These are phyloP conservation scores for Exutisphaerella laricina DNA, from an alignment of 2,329 filamentous ascomycete species.

Conservation along the genomic window DNA sequence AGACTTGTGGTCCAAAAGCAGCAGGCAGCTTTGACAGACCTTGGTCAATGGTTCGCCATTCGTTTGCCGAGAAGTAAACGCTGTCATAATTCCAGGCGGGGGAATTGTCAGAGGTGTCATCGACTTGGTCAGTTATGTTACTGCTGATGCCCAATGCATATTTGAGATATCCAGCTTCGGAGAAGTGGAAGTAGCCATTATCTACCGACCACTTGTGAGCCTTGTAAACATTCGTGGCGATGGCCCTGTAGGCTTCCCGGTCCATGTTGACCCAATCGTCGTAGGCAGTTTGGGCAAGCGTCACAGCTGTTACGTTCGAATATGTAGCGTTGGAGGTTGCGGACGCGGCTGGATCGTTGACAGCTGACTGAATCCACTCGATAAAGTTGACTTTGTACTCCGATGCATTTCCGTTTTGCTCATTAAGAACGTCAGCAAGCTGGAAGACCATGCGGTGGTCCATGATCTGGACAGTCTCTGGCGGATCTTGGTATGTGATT, in stretches of 20 bases:
- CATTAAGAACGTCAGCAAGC: constrained; percentile 55
- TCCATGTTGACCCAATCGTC: constrained; percentile 34
- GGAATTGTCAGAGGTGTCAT: constrained; percentile 40
- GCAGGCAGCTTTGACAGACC: constrained; percentile 54
- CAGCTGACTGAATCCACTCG: constrained; percentile 53
- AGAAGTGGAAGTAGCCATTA: constrained; percentile 57
- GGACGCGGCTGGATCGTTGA: constrained; percentile 50
- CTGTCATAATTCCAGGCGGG: constrained; percentile 53
- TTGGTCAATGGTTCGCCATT: constrained; percentile 61
- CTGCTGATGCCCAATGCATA: constrained; percentile 52
- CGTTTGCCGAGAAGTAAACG: constrained; percentile 55
- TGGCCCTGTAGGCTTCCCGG: constrained; percentile 27
- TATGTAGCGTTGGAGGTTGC: constrained; percentile 25
- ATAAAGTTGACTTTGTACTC: constrained; percentile 54
- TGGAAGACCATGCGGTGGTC: constrained; percentile 63
- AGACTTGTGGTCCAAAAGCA: constrained; percentile 58
- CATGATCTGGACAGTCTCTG: constrained; percentile 53
- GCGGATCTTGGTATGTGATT: constrained; percentile 45
- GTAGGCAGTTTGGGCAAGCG: constrained; percentile 38
- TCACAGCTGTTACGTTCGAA: constrained; percentile 34
- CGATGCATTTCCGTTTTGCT: constrained; percentile 50
- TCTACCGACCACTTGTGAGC: constrained; percentile 52
- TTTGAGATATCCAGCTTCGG: constrained; percentile 57
- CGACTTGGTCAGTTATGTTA: constrained; percentile 53
- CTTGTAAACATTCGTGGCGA: constrained; percentile 44